Evolutionary conservation across 2,329 filamentous ascomycete genomes (phyloP).

Genomic region (Exophiala bonariae): DNA sequence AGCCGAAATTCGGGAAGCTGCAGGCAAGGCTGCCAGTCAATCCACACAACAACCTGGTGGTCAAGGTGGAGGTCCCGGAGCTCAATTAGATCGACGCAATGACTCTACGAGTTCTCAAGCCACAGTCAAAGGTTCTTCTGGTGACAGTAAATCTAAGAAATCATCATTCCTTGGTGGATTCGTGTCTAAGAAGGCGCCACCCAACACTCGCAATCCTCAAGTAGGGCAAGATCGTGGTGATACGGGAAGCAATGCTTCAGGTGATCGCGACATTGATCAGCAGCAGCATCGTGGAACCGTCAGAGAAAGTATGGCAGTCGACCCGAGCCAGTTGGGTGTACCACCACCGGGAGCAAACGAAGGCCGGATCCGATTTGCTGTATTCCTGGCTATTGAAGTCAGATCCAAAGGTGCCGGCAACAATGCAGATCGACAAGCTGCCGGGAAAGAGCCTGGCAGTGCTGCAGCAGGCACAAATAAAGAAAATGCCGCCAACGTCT

Average conservation of each 20-base stretch:
- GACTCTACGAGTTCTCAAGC: conserved; percentile 18
- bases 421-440: conserved; percentile 5
- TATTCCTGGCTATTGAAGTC: conserved; percentile 74
- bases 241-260: conserved; percentile 20
- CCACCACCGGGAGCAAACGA: conserved; percentile 25
- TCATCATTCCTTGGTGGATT: conserved; percentile 42
- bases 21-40: conserved; percentile 21
- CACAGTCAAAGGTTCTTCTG: conserved; percentile 19
- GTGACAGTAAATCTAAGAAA: conserved; percentile 38
- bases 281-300: conserved; percentile 15
- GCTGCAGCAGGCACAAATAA: conserved; percentile 15
- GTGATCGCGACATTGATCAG: conserved; percentile 12
- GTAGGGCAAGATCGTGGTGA: conserved; percentile 23
- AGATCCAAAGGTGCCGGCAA: conserved; percentile 54
- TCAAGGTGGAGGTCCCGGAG: background rate
- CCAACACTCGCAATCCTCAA: conserved; percentile 9
- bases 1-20: conserved; percentile 24
- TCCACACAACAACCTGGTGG: conserved; percentile 8
- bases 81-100: conserved; percentile 7
- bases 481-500: conserved; percentile 53
- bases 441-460: conserved; percentile 18
- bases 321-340: conserved; percentile 12
- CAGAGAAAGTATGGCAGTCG: conserved; percentile 18
- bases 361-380: conserved; percentile 69
- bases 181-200: conserved; percentile 37